These are phyloP conservation scores for Erythrophleum fordii DNA, from an alignment of 306 rosid species.

Conservation along the genomic window DNA sequence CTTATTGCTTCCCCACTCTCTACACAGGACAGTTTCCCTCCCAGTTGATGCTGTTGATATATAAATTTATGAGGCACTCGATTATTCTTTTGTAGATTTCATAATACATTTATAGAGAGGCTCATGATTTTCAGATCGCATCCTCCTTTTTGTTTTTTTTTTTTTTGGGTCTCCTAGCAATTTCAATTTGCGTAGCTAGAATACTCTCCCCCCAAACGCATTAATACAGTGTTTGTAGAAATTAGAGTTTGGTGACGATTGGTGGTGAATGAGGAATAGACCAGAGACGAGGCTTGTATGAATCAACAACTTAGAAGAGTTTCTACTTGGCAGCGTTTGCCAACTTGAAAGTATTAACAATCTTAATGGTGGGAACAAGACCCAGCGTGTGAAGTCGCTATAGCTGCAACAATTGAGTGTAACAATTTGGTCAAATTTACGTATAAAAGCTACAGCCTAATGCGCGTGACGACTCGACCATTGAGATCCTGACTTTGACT, in stretches of 20 bases:
- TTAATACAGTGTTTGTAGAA: not conserved
- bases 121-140: slow-evolving; percentile 34
- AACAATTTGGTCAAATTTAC: not conserved
- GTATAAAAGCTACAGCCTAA: not conserved
- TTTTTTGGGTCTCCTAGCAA: not conserved
- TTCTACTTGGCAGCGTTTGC: not conserved
- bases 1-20: slow-evolving; percentile 57
- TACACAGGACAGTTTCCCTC: slow-evolving; percentile 75
- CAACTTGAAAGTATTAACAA: not conserved
- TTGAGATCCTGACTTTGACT: not conserved
- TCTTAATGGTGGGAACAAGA: not conserved
- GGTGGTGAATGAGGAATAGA: not conserved
- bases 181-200: not conserved
- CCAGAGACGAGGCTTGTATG: not conserved
- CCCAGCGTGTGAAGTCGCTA: not conserved
- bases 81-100: slow-evolving; percentile 57
- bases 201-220: not conserved
- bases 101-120: slow-evolving; percentile 36
- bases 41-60: slow-evolving; percentile 83
- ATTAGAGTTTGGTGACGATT: too few species aligned
- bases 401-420: not conserved
- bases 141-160: slow-evolving; percentile 27
- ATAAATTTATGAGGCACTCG: slow-evolving; percentile 44
- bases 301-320: not conserved
- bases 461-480: slow-evolving; percentile 2